Evolutionary conservation across 2,329 filamentous ascomycete genomes (phyloP), one percentile per base, ranked within the genome.

Genomic region (Aspergillaceae sp.): DNA sequence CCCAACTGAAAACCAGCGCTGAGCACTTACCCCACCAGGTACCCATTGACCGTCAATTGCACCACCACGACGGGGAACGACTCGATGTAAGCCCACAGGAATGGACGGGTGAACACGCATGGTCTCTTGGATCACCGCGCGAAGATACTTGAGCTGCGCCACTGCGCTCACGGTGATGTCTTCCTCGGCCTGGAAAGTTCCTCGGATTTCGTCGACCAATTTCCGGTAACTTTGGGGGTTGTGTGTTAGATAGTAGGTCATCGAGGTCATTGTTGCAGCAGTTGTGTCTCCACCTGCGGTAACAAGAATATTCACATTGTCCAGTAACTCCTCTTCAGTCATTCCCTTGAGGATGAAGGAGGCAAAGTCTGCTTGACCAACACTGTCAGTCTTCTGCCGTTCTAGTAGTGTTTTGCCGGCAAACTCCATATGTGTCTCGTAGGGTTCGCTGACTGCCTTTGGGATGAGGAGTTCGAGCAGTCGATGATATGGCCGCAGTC

Each of bases 211-310:
- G 0, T 59, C 10, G 1, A 55, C 54, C 2, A 74, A 46, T 38
- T 58, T 68, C 48, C 54, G 44, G 5, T 70, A 48, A 0, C 52
- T 54, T 0, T 53, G 44, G 0, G 69, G 69, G 37, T 67, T 63
- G 4, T 41, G 53, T 29, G 71, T 51, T 0, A 78, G 55, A 1
- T 70, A 58, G 43, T 66, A 75, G 0, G 70, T 71, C 0, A 60
- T 56, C 0, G 71, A 73, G 0, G 64, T 59, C 1, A 76, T 58
- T 0, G 67, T 50, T 0, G 72, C 74, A 0, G 73, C 71, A 0
- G 72, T 75, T 0, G 74, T 76, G 45, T 76, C 72, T 1, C 62
- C 67, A 0, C 73, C 73, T 0, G 70, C 68, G 1, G 64, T 41
- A 11, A 72, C 55, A 27, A 71, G 38, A 27, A 40, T 27, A 28